Evolutionary conservation across 1,284 basidiomycete species (phyloP).

Genomic region (Fistulinella cinereoalba): DNA sequence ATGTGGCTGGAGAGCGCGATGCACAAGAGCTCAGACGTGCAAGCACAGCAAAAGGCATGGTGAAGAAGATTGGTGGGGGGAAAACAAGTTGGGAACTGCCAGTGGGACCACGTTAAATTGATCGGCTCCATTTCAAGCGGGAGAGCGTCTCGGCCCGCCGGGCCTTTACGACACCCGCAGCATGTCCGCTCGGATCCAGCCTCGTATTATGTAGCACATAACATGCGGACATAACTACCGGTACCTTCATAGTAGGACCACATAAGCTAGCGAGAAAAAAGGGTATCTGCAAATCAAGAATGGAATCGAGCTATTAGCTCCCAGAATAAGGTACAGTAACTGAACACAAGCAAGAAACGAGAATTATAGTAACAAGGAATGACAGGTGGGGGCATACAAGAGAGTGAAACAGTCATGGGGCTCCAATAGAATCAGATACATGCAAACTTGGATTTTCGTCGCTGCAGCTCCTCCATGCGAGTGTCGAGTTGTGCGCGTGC

Average conservation of each 20-base stretch:
- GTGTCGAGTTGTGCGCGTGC: conserved; percentile 79
- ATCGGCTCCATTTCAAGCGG: conserved; percentile 21
- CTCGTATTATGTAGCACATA: conserved; percentile 29
- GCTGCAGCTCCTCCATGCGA: conserved; percentile 79
- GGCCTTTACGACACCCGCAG: conserved; percentile 9
- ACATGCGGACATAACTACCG: conserved; percentile 26
- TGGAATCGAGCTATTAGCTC: conserved; percentile 27
- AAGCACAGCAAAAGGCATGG: conserved; percentile 28
- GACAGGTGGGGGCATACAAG: conserved; percentile 4
- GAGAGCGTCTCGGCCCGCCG: conserved; percentile 10
- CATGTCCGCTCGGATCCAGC: conserved; percentile 16
- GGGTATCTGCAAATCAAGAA: conserved; percentile 35
- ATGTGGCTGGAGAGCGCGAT: conserved; percentile 14
- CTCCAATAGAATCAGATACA: conserved; percentile 52
- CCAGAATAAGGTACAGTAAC: conserved; percentile 24
- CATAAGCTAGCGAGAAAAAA: conserved; percentile 32
- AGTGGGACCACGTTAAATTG: conserved; percentile 14
- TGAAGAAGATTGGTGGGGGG: conserved; percentile 11
- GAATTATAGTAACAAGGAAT: conserved; percentile 3
- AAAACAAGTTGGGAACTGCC: conserved; percentile 2
- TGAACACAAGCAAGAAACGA: conserved; percentile 23
- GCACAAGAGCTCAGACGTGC: conserved; percentile 23
- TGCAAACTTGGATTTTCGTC: conserved; percentile 82
- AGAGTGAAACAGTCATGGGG: conserved; percentile 1
- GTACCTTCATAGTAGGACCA: conserved; percentile 35